A percentile compares a stretch with the other conserved stretches of the same genome.
phyloP scores from a whole-genome alignment of 192 early-diverging fungal genomes.

The Coemansia sp. region DNA sequence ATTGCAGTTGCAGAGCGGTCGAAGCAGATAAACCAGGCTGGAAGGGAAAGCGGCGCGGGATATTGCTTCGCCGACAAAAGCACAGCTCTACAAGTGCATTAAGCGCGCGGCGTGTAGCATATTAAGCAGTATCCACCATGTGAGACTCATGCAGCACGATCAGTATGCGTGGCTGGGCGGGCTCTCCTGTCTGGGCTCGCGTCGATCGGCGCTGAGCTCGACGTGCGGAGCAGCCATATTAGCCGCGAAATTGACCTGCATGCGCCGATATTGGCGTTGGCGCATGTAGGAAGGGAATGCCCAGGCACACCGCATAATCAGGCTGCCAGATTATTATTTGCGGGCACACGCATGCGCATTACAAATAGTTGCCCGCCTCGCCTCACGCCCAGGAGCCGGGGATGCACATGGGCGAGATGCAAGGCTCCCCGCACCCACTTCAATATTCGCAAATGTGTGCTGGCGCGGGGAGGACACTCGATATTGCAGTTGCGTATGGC shows the following conservation, averaged over 20 bases:
- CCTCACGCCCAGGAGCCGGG: no score
- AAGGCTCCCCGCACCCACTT: neutral
- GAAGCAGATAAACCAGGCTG: neutral
- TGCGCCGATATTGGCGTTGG: neutral
- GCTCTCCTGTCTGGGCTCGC: neutral
- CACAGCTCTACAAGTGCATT: neutral
- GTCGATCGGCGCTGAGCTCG: neutral
- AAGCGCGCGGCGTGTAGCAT: neutral
- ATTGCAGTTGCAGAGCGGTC: neutral
- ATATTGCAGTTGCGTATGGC: neutral
- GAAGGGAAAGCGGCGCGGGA: neutral
- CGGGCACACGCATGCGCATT: neutral
- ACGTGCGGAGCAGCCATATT: neutral
- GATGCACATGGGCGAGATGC: neutral
- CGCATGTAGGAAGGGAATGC: neutral
- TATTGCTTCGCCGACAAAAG: neutral
- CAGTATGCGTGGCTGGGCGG: neutral
- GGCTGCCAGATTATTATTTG: neutral
- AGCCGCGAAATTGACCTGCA: neutral
- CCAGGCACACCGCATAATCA: neutral
- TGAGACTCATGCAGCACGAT: neutral
- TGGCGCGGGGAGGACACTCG: neutral
- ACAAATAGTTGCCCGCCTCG: neutral
- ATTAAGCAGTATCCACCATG: slow-evolving; percentile 2
- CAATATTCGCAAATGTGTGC: neutral